A percentile compares a stretch with the other conserved stretches of the same genome.
phyloP scores from a whole-genome alignment of 1,284 basidiomycete genomes.

The Ceratobasidium papillatum region DNA sequence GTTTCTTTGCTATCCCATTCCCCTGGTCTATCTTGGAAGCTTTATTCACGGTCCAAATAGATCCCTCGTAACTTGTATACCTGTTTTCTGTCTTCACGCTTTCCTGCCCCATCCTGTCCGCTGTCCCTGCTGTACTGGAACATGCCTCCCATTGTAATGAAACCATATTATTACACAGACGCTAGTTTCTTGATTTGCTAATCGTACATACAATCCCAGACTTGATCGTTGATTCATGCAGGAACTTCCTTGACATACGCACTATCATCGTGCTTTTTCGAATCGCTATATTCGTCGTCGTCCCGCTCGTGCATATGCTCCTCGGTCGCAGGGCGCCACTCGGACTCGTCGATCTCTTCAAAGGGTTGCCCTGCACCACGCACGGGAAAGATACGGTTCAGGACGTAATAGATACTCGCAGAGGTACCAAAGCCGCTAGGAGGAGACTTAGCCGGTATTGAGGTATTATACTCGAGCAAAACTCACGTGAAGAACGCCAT shows the following conservation, averaged over 20 bases:
- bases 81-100: conserved; percentile 9
- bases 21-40: conserved; percentile 20
- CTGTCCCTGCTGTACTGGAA: conserved; percentile 31
- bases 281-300: conserved; percentile 31
- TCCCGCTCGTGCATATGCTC: conserved; percentile 8
- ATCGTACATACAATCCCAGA: background rate
- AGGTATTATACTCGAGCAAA: background rate
- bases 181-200: background rate
- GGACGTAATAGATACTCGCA: conserved; percentile 66
- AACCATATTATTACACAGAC: conserved; percentile 33
- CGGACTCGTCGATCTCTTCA: conserved; percentile 69
- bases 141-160: conserved; percentile 29
- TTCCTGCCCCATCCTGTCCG: background rate
- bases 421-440: conserved; percentile 70
- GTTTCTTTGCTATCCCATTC: conserved; percentile 9
- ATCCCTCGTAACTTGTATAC: conserved; percentile 11
- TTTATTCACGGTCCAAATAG: conserved; percentile 34
- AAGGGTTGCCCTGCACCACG: conserved; percentile 62
- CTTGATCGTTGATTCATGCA: background rate
- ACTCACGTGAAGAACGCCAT: conserved; percentile 74
- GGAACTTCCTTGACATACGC: conserved; percentile 35
- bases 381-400: conserved; percentile 68
- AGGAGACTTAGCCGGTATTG: background rate
- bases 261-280: conserved; percentile 33
- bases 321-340: conserved; percentile 39